A percentile compares a stretch with the other conserved stretches of the same genome.
Conservation (phyloP, 441 rosid species). For the Gossypium trilobum region DNA sequence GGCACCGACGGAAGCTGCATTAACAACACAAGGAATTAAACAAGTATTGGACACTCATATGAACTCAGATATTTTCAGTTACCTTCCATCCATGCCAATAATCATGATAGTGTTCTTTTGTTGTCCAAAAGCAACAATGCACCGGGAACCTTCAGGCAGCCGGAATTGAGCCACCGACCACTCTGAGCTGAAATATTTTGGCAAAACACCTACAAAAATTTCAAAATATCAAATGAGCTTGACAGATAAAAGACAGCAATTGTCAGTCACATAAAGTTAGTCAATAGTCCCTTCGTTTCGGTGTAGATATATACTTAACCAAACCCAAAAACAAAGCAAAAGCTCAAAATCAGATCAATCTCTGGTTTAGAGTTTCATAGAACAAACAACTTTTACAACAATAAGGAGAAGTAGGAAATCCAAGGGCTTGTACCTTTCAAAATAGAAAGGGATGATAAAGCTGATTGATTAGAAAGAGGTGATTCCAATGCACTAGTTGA, state of each 20-base stretch:
- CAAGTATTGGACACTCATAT: not conserved
- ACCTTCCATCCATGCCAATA: constrained; percentile 60
- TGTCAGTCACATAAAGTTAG: not conserved
- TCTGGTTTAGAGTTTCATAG: not conserved
- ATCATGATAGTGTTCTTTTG: constrained; percentile 39
- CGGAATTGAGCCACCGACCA: constrained; percentile 55
- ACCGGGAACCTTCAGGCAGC: constrained; percentile 30
- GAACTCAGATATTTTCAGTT: constrained; percentile 3
- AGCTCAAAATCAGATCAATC: not conserved
- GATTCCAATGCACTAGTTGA: constrained; percentile 28
- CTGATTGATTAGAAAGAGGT: constrained; percentile 25
- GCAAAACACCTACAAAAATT: constrained; percentile 36
- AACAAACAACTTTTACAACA: not conserved
- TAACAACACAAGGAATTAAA: not conserved
- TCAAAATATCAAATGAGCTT: not conserved
- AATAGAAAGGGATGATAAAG: constrained; percentile 49
- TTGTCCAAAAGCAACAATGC: constrained; percentile 39
- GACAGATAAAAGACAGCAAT: not conserved
- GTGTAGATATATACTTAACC: not conserved
- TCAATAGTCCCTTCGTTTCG: not conserved
- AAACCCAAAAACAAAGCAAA: not conserved
- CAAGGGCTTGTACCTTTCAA: constrained; percentile 42
- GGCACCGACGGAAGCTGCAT: constrained; percentile 44
- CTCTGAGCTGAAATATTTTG: constrained; percentile 52
- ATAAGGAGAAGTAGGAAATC: not conserved